A percentile compares a stretch with the other conserved stretches of the same genome.
Evolutionary conservation across 305 asterid species (phyloP).

Genomic region (Fraxinus baroniana): DNA sequence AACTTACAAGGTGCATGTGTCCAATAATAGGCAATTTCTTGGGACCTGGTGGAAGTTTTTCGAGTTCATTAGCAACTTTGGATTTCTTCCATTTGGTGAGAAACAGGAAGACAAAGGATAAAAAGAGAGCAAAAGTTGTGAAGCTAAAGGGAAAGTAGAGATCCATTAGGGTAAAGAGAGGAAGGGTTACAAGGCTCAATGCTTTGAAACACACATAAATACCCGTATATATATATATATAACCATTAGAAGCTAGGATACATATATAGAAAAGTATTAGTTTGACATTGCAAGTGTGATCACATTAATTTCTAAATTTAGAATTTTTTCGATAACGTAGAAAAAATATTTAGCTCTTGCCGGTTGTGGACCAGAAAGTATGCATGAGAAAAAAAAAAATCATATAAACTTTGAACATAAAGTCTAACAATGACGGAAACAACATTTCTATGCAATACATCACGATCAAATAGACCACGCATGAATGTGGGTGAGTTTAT

Average conservation of each 20-base stretch:
- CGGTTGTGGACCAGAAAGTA: no score
- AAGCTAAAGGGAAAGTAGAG: not conserved
- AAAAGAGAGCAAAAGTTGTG: slow-evolving; percentile 17
- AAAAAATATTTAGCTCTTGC: no score
- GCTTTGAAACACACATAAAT: not conserved
- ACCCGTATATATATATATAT: not conserved
- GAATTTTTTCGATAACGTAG: no score
- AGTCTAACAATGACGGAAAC: no score
- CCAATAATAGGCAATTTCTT: slow-evolving; percentile 38
- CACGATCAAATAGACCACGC: no score
- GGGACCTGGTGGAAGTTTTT: slow-evolving; percentile 41
- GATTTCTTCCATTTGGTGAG: slow-evolving; percentile 10
- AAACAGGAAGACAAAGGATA: slow-evolving; percentile 10
- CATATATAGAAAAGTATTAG: not conserved
- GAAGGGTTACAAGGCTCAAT: not conserved
- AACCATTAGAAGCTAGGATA: not conserved
- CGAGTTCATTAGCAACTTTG: not conserved
- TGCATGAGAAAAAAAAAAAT: no score
- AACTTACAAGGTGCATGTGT: slow-evolving; percentile 26
- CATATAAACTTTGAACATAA: no score
- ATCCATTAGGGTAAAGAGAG: not conserved
- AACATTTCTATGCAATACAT: no score
- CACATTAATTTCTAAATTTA: no score
- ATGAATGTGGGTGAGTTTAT: no score
- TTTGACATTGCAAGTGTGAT: not conserved